Base-by-base conservation (phyloP, 345 rosid genomes). In the Anacardium occidentale region DNA sequence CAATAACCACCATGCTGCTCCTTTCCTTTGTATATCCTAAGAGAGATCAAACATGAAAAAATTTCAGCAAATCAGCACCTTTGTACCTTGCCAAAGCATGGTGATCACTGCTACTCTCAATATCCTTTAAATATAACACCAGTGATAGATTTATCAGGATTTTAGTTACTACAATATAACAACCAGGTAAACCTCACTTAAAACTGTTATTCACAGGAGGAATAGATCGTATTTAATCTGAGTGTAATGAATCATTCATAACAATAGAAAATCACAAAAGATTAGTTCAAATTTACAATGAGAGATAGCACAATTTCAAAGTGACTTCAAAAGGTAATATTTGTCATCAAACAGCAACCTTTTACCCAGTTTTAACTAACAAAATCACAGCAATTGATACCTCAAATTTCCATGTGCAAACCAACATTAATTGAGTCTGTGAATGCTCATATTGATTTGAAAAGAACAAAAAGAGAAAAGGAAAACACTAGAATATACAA, bases 11-110 rank as follows among this genome's bases (percentile, higher is more conserved):
- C 65, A 91, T 87, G 82, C 92, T 86, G 68, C 90, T 88, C 76
- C 88, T 87, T 72, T 88, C 91, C 85, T 87, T 88, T 1, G 90
- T 88, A 72, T 88, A 91, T 71, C 93, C 92, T 90, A 68, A 77
- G 0, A 69, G 60, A 58, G 59, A 62, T n/a, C 14, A 51, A 13
- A 62, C 5, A 40, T 29, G 69, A n/a, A 53, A 59, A 37, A 70
- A 42, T 54, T 53, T 79, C 48, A 44, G 64, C 76, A 68, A 75
- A 62, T 24, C 59, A 74, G 6, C 2, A n/a, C n/a, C 24, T 3
- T 24, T 1, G 51, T 51, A 25, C 14, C 20, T 55, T 55, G 53
- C 51, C 63, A 42, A 69, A 24, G 40, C 34, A 18, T 12, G 61
- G 34, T 10, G 21, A 21, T 70, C 29, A 13, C 1, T 50, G 17